Evolutionary conservation across 495 filamentous ascomycete genomes (phyloP), one percentile per base, ranked within the genome.

Genomic region (Articulospora tetracladia): DNA sequence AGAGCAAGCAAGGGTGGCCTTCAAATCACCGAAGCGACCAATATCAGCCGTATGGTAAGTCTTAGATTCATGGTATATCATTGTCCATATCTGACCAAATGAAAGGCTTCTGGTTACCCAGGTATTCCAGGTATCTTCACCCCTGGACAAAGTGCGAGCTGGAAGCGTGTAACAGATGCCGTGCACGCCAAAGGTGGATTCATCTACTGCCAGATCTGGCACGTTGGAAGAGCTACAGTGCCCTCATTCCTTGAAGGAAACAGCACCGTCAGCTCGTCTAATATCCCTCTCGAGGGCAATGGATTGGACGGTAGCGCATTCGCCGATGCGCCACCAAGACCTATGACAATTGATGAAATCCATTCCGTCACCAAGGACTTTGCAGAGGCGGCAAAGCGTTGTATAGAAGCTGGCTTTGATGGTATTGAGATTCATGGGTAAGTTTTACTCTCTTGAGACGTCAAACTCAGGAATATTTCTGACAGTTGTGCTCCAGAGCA

Each of bases 361-460:
- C 55, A 75, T 50, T 62, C 70, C 3, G 77, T 70, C 4, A 77
- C 88, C n/a, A 55, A 66, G 0, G 79, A 81, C 58, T 89, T 84
- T 53, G 84, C 77, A 15, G 61, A 74, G 19, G 87, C 86, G 13
- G 82, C 88, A 1, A 70, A 75, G 55, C 83, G 80, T 55, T 84
- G 86, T 11, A 73, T 90, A 12, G 55, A 59, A 24, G 88, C 87
- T 1, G 89, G 88, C 3, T 92, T 91, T 57, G 88, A 91, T 63
- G 88, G 86, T 25, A 86, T 92, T 10, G 89, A 92, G 73, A 75
- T 91, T 55, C 87, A 91, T 66, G 84, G 73, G 61, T 63, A 47
- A 36, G 56, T 50, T 22, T 50, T 50, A 0, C n/a, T 19, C 15
- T n/a, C 39, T 26, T 7, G 10, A 39, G 10, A 39, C 10, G n/a